Conservation (phyloP, 129 eudicot species). For the Apium graveolens region DNA sequence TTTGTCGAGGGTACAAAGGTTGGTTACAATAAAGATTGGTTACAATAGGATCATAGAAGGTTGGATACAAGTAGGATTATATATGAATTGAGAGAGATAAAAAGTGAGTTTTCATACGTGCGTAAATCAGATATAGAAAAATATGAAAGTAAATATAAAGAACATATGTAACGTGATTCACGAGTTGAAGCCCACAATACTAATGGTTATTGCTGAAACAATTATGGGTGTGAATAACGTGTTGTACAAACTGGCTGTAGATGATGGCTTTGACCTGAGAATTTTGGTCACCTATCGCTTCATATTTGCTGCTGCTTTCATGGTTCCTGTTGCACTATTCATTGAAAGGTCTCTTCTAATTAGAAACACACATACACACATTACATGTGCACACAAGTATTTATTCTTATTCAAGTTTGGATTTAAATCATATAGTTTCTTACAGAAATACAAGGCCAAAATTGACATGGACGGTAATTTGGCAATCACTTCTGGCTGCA, state of each 20-base stretch:
- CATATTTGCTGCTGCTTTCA: not conserved
- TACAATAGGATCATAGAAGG: too few relatives aligned
- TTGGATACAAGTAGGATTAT: too few relatives aligned
- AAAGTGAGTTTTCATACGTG: too few relatives aligned
- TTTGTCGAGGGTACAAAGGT: too few relatives aligned
- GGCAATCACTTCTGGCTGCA: slow-evolving; percentile 14
- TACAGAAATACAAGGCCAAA: slow-evolving; percentile 8
- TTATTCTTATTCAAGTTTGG: too few relatives aligned
- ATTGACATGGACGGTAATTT: slow-evolving; percentile 14
- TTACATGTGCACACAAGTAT: not conserved
- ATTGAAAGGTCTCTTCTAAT: not conserved
- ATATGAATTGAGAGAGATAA: too few relatives aligned
- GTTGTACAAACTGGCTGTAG: not conserved
- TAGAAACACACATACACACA: not conserved
- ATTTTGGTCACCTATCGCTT: slow-evolving; percentile 1
- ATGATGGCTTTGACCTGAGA: not conserved
- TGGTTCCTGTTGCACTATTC: not conserved
- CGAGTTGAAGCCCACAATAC: not conserved
- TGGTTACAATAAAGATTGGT: too few relatives aligned
- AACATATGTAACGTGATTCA: not conserved
- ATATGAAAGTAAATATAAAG: too few relatives aligned
- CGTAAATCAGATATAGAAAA: too few relatives aligned
- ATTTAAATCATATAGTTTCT: not conserved
- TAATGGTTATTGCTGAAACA: not conserved
- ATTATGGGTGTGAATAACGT: not conserved